phyloP scores from a whole-genome alignment of 2,329 filamentous ascomycete species.

The Zalaria sp. region DNA sequence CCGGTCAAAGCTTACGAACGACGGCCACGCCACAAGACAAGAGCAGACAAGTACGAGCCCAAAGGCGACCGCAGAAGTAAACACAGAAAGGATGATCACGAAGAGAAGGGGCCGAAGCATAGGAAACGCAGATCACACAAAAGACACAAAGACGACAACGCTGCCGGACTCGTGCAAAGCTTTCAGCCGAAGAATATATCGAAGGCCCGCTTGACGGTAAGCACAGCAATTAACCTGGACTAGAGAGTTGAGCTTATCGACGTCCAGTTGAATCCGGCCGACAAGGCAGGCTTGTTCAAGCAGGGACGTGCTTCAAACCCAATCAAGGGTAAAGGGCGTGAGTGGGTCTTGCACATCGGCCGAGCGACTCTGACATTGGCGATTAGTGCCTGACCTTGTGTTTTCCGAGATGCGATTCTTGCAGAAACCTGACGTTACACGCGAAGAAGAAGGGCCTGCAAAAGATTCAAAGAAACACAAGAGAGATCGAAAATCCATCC shows the following conservation, averaged over 20 bases:
- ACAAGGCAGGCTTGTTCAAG: slow-evolving; percentile 31
- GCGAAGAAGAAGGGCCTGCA: slow-evolving; percentile 12
- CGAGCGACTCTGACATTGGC: slow-evolving; percentile 5
- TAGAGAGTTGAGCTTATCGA: too few species aligned
- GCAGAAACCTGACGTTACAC: slow-evolving; percentile 15
- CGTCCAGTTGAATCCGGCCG: slow-evolving; percentile 27
- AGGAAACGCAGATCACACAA: slow-evolving; percentile 21
- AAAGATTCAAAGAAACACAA: slow-evolving; percentile 14
- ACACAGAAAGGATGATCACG: slow-evolving; percentile 9
- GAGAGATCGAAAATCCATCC: slow-evolving; percentile 17
- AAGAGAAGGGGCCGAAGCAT: slow-evolving; percentile 9
- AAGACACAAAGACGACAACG: slow-evolving; percentile 21
- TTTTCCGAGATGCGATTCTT: slow-evolving; percentile 39
- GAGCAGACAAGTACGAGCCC: slow-evolving; percentile 29
- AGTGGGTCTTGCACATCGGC: slow-evolving; percentile 16
- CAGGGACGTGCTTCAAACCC: slow-evolving; percentile 34
- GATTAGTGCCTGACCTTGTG: slow-evolving; percentile 35
- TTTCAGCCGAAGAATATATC: slow-evolving; percentile 32
- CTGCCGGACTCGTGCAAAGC: slow-evolving; percentile 23
- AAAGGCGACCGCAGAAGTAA: slow-evolving; percentile 14
- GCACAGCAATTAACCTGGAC: slow-evolving; percentile 2
- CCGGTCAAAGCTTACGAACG: slow-evolving; percentile 22
- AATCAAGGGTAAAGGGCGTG: slow-evolving; percentile 25
- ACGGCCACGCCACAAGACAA: slow-evolving; percentile 31
- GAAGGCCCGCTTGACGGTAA: slow-evolving; percentile 32